A percentile compares a stretch with the other conserved stretches of the same genome.
Evolutionary conservation across 2,329 filamentous ascomycete genomes (phyloP).

Genomic region (Botrytis galanthina): DNA sequence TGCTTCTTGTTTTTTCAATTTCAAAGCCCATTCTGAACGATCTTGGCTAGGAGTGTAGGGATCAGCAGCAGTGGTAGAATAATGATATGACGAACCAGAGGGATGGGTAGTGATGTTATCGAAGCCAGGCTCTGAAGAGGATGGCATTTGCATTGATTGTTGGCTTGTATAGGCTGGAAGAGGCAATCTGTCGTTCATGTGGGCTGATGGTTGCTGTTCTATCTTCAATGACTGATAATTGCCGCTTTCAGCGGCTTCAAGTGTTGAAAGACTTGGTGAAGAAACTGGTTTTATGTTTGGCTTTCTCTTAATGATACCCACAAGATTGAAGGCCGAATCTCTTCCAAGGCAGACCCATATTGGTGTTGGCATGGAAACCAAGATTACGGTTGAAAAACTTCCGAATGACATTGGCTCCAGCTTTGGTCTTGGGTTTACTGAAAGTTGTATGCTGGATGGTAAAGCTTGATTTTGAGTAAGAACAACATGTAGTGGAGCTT

Average conservation of each 20-base stretch:
- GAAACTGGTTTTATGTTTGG: not conserved
- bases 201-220: not conserved
- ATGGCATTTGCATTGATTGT: not conserved
- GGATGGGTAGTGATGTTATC: not conserved
- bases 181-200: too few relatives aligned
- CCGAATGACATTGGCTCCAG: not conserved
- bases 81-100: not conserved
- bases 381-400: not conserved
- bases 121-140: fast-evolving
- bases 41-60: too few relatives aligned
- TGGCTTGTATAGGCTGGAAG: not conserved
- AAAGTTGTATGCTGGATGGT: slow-evolving; percentile 1
- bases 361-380: not conserved
- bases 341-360: not conserved
- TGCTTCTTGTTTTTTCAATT: too few relatives aligned
- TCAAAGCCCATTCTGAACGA: too few relatives aligned
- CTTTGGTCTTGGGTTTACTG: not conserved
- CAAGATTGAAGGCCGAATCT: not conserved
- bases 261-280: fast-evolving
- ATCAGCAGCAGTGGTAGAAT: too few relatives aligned
- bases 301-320: not conserved
- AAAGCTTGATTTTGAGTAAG: not conserved
- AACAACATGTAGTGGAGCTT: not conserved
- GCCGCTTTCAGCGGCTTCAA: not conserved
- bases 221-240: not conserved